Base-by-base conservation (phyloP, 345 rosid genomes). In the Aquilaria malaccensis region DNA sequence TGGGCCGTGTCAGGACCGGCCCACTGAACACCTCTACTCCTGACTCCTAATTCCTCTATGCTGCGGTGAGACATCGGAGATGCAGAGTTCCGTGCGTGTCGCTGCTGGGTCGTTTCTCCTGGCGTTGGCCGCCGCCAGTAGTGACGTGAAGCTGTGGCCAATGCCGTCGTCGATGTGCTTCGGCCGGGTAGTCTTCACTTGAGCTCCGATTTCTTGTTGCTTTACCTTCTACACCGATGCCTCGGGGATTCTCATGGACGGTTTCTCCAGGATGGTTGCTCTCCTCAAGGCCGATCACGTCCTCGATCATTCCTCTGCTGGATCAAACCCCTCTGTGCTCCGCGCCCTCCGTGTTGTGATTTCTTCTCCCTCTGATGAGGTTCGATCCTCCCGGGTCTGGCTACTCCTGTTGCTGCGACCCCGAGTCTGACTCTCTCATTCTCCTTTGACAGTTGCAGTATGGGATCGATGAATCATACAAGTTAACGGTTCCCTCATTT, bases 391-490 rank as follows among this genome's bases (percentile, higher is more conserved):
- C 22, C 0, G 22, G 22, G 71, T 56, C 0, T 46, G 13, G 52
- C 7, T 51, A 14, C 10, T 15, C 46, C 33, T 4, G 10, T 61
- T 22, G 22, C 22, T 22, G 22, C 22, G 22, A 22, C 22, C 22
- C 22, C 22, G 22, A 22, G 47, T 32, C 7, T 33, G 43, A 22
- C 1, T 59, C 15, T 14, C 6, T 37, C 32, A 22, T 22, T 22
- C 22, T 22, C 22, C 22, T 22, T 22, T 22, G 74, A 71, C 82
- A 87, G 95, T 74, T 85, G 63, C 82, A 85, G 55, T 80, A 78
- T 52, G 88, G 89, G 37, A 55, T 52, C 33, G 85, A 85, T 52
- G 95, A 87, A 64, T 85, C 91, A 13, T 85, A 87, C 79, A 85
- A 67, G 64, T 67, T 87, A 56, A 60, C 62, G 51, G 77, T 87